Percentiles rank a stretch among this genome's conserved stretches.
Conservation (phyloP, 768 basidiomycete species). For the Cystofilobasidium ferigula region DNA sequence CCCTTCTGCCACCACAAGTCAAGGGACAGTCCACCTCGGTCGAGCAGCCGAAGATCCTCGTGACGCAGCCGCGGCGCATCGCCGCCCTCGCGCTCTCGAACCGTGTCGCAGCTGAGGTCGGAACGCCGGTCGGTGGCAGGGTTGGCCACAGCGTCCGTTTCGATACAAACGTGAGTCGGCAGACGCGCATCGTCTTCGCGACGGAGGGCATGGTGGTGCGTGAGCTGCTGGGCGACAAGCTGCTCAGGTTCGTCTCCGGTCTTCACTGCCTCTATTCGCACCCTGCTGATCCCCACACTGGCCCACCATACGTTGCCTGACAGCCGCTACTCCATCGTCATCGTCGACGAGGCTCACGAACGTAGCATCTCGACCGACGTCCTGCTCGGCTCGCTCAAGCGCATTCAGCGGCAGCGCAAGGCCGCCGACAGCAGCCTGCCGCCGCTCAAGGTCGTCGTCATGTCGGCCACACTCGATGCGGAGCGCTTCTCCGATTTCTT, state of each 20-base stretch:
- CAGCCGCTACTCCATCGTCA: constrained; percentile 62
- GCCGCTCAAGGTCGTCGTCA: constrained; percentile 81
- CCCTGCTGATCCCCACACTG: not conserved
- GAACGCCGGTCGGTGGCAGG: constrained; percentile 16
- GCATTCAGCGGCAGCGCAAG: constrained; percentile 61
- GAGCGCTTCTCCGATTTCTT: constrained; percentile 87
- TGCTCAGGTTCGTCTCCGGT: constrained; percentile 3
- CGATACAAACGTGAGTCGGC: constrained; percentile 16
- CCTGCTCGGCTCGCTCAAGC: constrained; percentile 78
- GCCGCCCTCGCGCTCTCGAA: constrained; percentile 19
- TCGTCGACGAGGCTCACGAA: constrained; percentile 97
- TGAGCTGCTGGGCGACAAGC: constrained; percentile 15
- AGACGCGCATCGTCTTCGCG: constrained; percentile 16
- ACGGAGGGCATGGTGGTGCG: constrained; percentile 26
- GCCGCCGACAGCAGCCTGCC: constrained; percentile 18
- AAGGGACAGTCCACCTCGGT: not conserved
- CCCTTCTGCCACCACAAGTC: constrained; percentile 2
- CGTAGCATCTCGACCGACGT: constrained; percentile 88
- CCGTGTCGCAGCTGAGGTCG: constrained; percentile 24
- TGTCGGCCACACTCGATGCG: constrained; percentile 96
- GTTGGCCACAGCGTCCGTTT: constrained; percentile 24
- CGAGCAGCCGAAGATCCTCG: constrained; percentile 6
- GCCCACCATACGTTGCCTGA: not conserved
- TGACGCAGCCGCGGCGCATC: constrained; percentile 25
- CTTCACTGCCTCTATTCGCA: not conserved